Percentiles rank a stretch among this genome's conserved stretches.
These are phyloP conservation scores for Brassica nigra DNA, from an alignment of 345 rosid genomes.

Conservation along the genomic window DNA sequence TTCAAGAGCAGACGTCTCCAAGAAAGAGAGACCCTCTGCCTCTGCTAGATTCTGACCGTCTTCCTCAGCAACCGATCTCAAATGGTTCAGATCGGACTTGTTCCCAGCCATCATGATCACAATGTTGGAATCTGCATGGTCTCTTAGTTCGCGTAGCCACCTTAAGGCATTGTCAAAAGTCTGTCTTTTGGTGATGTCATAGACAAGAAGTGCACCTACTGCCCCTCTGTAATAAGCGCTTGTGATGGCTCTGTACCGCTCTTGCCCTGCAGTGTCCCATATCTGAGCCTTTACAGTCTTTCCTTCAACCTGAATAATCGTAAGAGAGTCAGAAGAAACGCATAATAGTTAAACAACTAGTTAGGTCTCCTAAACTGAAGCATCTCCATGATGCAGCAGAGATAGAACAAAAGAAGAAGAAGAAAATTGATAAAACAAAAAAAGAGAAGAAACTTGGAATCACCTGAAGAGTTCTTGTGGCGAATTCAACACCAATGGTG, in stretches of 20 bases:
- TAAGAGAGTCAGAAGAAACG: background rate
- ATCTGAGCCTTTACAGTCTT: slow-evolving; percentile 79
- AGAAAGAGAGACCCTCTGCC: slow-evolving; percentile 66
- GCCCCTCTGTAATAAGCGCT: slow-evolving; percentile 79
- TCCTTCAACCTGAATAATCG: slow-evolving; percentile 62
- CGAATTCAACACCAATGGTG: background rate
- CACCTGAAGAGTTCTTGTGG: background rate
- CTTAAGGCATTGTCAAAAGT: slow-evolving; percentile 65
- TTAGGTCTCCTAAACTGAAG: background rate
- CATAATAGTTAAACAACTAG: background rate
- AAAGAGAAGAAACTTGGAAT: background rate
- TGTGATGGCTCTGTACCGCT: slow-evolving; percentile 71
- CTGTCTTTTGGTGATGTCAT: slow-evolving; percentile 76
- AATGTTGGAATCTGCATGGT: slow-evolving; percentile 74
- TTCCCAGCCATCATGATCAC: slow-evolving; percentile 80
- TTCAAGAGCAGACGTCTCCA: slow-evolving; percentile 75
- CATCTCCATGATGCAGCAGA: too few relatives aligned
- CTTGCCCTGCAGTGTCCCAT: slow-evolving; percentile 85
- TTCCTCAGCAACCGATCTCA: slow-evolving; percentile 60
- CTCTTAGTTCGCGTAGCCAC: slow-evolving; percentile 73
- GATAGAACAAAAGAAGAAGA: too few relatives aligned
- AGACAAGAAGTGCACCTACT: slow-evolving; percentile 74
- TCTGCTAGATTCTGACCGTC: slow-evolving; percentile 63
- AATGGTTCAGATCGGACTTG: slow-evolving; percentile 66
- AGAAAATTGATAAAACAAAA: too few relatives aligned